These are phyloP conservation scores for Coix lacrymajobi DNA, from an alignment of 176 grass and related monocot species.

Conservation along the genomic window DNA sequence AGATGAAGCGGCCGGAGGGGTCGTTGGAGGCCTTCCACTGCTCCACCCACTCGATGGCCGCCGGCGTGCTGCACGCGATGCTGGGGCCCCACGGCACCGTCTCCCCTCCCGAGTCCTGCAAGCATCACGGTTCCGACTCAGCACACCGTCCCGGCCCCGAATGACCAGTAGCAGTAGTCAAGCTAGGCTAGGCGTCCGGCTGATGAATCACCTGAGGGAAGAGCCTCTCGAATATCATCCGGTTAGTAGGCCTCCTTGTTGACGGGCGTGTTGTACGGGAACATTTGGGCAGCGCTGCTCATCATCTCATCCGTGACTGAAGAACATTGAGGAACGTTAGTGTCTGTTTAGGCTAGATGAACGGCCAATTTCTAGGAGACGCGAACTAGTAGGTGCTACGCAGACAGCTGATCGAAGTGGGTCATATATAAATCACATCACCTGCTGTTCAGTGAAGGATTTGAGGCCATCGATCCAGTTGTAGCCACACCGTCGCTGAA, in stretches of 20 bases:
- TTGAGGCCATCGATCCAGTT: slow-evolving; percentile 99
- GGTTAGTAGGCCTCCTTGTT: slow-evolving; percentile 96
- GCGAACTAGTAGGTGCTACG: no score
- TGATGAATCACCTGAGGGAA: slow-evolving; percentile 72
- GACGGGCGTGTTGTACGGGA: slow-evolving; percentile 78
- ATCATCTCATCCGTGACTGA: slow-evolving; percentile 82
- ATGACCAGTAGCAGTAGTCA: no score
- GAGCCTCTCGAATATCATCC: slow-evolving; percentile 96
- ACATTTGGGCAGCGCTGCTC: slow-evolving; percentile 50
- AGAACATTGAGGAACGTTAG: neutral
- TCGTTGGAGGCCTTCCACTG: slow-evolving; percentile 87
- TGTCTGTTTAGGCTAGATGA: neutral
- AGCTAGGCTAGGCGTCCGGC: no score
- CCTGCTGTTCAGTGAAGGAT: slow-evolving; percentile 73
- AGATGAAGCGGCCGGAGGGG: slow-evolving; percentile 76
- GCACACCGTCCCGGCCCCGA: neutral
- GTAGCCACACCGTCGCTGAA: slow-evolving; percentile 98
- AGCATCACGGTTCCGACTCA: neutral
- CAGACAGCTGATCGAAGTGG: no score
- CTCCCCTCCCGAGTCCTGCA: slow-evolving; percentile 81
- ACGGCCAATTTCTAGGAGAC: neutral
- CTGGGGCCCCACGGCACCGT: slow-evolving; percentile 86
- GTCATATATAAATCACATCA: neutral
- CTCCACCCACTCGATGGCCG: slow-evolving; percentile 91
- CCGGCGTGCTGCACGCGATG: slow-evolving; percentile 94